Percentiles rank a stretch among this genome's conserved stretches.
Evolutionary conservation across 371 early-diverging fungal genomes (phyloP).

Genomic region (Mortierella sp.): DNA sequence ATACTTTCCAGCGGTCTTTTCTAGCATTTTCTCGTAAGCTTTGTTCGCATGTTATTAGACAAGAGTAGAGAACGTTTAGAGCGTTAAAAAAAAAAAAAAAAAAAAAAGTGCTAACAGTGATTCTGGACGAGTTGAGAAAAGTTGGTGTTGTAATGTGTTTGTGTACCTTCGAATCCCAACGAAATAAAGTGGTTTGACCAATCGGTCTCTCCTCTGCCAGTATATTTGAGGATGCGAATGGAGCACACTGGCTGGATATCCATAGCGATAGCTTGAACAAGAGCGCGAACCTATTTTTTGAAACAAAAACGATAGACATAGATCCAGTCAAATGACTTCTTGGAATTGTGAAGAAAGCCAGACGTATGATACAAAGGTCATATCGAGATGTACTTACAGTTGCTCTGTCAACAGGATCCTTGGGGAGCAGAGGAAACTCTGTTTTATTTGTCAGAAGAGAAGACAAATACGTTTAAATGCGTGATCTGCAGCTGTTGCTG

Average conservation of each 20-base stretch:
- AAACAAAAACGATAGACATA: not conserved
- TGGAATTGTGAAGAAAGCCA: not conserved
- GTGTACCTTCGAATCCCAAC: constrained; percentile 74
- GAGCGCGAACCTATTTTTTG: constrained; percentile 71
- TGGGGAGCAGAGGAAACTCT: constrained; percentile 34
- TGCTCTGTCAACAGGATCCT: constrained; percentile 63
- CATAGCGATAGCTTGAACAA: constrained; percentile 77
- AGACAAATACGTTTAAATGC: too few species aligned
- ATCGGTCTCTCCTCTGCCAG: constrained; percentile 63
- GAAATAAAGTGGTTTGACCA: constrained; percentile 73
- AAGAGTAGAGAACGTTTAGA: not conserved
- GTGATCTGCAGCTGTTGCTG: not conserved
- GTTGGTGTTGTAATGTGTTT: not conserved
- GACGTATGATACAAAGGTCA: not conserved
- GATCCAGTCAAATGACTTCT: not conserved
- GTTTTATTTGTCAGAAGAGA: not conserved
- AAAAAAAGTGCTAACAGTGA: too few species aligned
- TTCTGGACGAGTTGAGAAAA: too few species aligned
- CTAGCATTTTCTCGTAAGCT: constrained; percentile 76
- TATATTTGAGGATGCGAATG: constrained; percentile 71
- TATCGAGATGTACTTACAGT: constrained; percentile 53
- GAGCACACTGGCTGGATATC: constrained; percentile 94
- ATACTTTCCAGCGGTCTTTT: constrained; percentile 75
- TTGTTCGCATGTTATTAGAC: too few species aligned
- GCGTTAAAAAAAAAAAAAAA: not conserved